A percentile compares a stretch with the other conserved stretches of the same genome.
Evolutionary conservation across 352 stramenopile genomes (phyloP).

Genomic region (Phytopythium chamaehyphon): DNA sequence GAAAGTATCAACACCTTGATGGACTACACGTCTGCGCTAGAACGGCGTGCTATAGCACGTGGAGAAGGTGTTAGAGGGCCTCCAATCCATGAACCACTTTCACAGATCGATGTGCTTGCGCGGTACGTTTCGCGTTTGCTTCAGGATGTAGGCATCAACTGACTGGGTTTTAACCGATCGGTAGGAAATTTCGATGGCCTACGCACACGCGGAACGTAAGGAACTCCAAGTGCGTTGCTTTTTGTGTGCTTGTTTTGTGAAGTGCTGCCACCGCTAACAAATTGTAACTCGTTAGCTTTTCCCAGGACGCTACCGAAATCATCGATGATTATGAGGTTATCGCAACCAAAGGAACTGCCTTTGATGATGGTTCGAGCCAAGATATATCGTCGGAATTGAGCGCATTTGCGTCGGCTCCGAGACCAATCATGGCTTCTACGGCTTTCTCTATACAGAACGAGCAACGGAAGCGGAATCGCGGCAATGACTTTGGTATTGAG

Average conservation of each 20-base stretch:
- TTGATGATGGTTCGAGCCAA: not conserved
- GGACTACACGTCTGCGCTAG: slow-evolving; percentile 20
- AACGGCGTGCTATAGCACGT: slow-evolving; percentile 25
- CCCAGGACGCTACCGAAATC: slow-evolving; percentile 40
- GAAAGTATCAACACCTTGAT: slow-evolving; percentile 6
- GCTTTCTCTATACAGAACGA: slow-evolving; percentile 17
- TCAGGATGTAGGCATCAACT: no score
- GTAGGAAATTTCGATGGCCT: slow-evolving; percentile 79
- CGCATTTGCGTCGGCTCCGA: slow-evolving; percentile 35
- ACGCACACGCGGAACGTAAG: slow-evolving; percentile 54
- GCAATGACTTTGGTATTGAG: not conserved
- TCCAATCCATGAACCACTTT: slow-evolving; percentile 32
- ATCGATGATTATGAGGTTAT: slow-evolving; percentile 43
- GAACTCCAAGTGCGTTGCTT: slow-evolving; percentile 40
- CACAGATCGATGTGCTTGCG: not conserved
- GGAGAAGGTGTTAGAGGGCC: slow-evolving; percentile 30
- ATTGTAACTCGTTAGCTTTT: slow-evolving; percentile 27
- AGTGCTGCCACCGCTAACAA: slow-evolving; percentile 2
- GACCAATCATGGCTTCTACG: slow-evolving; percentile 32
- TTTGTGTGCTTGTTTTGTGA: not conserved
- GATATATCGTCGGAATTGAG: slow-evolving; percentile 9
- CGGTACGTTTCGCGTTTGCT: no score
- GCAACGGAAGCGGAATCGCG: slow-evolving; percentile 39
- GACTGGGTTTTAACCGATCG: not conserved
- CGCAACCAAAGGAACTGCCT: not conserved